Evolutionary conservation across 2,329 filamentous ascomycete species (phyloP), one percentile per base, ranked within the genome.

Genomic region (Ustulina deusta): DNA sequence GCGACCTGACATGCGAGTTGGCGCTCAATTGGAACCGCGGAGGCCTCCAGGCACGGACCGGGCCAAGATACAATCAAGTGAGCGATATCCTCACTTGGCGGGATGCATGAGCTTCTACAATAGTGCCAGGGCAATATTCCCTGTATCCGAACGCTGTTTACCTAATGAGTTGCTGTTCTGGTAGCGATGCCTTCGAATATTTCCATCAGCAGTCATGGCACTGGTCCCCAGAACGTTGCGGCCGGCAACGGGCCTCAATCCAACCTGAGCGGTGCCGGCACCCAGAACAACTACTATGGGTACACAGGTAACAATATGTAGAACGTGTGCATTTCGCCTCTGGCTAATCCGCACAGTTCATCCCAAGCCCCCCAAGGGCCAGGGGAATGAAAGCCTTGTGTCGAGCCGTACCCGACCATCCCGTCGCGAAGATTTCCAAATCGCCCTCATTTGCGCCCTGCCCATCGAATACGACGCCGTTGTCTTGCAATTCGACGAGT

Each of bases 371-470:
- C 25, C 42, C 17, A 20, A 51, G 6, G 17, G 15, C 36, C 17
- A n/a, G 5, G 29, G 44, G 5, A 25, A 36, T 3, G 11, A 40
- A 38, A 46, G 27, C 4, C 36, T 38, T 17, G 25, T 4, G 27
- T 22, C 44, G n/a, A 52, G 17, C 22, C 15, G 15, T 29, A 15
- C 4, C 6, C 46, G 36, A 36, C 72, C 71, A 13, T 22, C 42
- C 1, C 44, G 40, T 13, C 70, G 72, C 17, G 42, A 65, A 44
- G 69, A 68, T 29, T 78, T 78, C 56, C 69, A 72, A 25, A 72
- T 79, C 22, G 78, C 74, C 6, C 72, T 79, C 27, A 72, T 79
- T 32, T 78, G 77, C 48, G 78, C 78, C 1, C 68, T 79, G 17
- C 58, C 68, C 2, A 38, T 73, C 7, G 77, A 78, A 61, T 69